Percentiles rank a stretch among this genome's conserved stretches.
Evolutionary conservation across 768 basidiomycete genomes (phyloP).

Genomic region (Leccinellum luteum): DNA sequence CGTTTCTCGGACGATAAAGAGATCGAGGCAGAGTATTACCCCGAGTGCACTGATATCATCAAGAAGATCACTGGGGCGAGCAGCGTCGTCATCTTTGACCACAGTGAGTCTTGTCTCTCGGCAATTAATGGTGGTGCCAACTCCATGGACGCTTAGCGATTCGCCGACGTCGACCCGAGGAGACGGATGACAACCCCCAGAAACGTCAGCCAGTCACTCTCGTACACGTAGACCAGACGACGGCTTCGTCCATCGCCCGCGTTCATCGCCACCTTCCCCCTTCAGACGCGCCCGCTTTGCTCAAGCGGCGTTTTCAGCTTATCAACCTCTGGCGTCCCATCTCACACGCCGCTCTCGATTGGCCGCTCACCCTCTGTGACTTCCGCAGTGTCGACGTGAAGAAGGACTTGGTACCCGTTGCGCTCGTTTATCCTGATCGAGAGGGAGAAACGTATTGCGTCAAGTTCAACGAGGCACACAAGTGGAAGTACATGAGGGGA

Average conservation of each 20-base stretch:
- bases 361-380: background rate
- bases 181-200: conserved; percentile 34
- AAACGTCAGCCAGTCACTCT: conserved; percentile 43
- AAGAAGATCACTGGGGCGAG: conserved; percentile 39
- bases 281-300: conserved; percentile 37
- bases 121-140: background rate
- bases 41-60: conserved; percentile 37
- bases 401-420: background rate
- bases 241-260: conserved; percentile 31
- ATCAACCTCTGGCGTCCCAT: conserved; percentile 58
- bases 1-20: conserved; percentile 35
- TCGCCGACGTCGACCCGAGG: conserved; percentile 39
- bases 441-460: conserved; percentile 45
- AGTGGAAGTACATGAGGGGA: conserved; percentile 46
- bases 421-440: conserved; percentile 17
- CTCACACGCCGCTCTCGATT: conserved; percentile 21
- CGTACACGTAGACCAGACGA: conserved; percentile 49
- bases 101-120: conserved; percentile 30
- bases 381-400: background rate
- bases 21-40: conserved; percentile 39
- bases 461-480: conserved; percentile 35
- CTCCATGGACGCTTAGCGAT: conserved; percentile 32
- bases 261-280: conserved; percentile 44
- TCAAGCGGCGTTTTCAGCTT: conserved; percentile 48
- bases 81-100: conserved; percentile 40